Base-by-base conservation (phyloP, 1,139 yeast species). In the Kodamaea suecica region DNA sequence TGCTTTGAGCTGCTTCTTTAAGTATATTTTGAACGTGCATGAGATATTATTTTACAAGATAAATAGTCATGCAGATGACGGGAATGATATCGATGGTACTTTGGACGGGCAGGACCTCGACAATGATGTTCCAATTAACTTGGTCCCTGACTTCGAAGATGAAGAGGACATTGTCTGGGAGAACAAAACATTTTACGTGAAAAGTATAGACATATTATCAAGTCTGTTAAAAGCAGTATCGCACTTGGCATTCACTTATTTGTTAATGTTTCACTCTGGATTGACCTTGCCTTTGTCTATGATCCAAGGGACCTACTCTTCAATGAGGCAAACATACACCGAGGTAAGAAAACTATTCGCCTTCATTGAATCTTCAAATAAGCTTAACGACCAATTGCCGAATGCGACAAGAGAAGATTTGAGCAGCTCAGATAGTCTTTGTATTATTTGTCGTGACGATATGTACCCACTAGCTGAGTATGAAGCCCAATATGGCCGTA, bases 371-470 rank as follows among this genome's bases (percentile, higher is more conserved):
- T 84, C 88, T 11, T 66, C 85, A 5, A 76, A 75, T 33, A 76
- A 80, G 45, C 65, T 92, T 52, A 88, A 84, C 43, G 64, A 70
- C 25, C 79, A 75, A 43, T 64, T 92, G 36, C 74, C 73, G 4
- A 73, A 78, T 36, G 84, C 84, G 2, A 71, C 79, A 4, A 65
- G 59, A 20, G 74, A 67, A 21, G 95, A 88, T 37, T 64, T 90
- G 42, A 69, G 61, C 12, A 67, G 72, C 8, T 77, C 77, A 28
- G 77, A 80, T 43, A 74, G 72, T 40, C 63, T 84, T 24, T 87
- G 96, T 59, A 84, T 84, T 40, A 82, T 87, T 27, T 87, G 96
- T 57, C 76, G 95, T 31, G 95, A 86, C 43, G 94, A 83, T 41
- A 84, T 87, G 95, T 56, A 56, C 17, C 52, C 69, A 4, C 52